Conservation (phyloP, 345 rosid species). For the Corchorus olitorius region DNA sequence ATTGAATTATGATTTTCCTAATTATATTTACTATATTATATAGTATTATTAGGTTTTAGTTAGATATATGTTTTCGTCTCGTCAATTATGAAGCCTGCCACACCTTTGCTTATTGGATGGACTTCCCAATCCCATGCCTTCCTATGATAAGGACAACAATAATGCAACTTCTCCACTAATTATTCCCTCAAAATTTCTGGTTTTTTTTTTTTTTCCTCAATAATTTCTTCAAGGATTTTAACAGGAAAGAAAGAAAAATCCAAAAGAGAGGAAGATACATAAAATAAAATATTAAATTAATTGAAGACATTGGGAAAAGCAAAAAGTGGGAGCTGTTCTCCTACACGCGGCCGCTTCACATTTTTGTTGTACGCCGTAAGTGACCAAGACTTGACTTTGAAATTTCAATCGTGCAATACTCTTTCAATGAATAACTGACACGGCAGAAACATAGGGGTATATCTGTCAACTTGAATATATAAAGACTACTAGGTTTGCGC, state of each 20-base stretch:
- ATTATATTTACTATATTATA: no score
- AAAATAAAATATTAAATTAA: no score
- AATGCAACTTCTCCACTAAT: background rate
- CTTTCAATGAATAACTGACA: background rate
- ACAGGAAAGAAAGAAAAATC: background rate
- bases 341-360: slow-evolving; percentile 7
- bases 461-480: background rate
- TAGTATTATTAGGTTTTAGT: no score
- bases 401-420: no score
- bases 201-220: no score
- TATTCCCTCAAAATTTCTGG: background rate
- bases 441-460: background rate
- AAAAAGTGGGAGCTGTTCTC: background rate
- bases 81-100: no score
- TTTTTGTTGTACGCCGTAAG: background rate
- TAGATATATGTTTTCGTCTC: no score
- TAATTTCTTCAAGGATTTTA: no score
- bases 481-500: background rate
- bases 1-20: no score
- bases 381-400: background rate
- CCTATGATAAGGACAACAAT: background rate
- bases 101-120: background rate
- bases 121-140: background rate
- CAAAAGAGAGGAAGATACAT: no score
- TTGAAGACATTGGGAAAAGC: no score